Conservation (phyloP, 2,329 filamentous ascomycete species). For the Fusarium drepaniforme region DNA sequence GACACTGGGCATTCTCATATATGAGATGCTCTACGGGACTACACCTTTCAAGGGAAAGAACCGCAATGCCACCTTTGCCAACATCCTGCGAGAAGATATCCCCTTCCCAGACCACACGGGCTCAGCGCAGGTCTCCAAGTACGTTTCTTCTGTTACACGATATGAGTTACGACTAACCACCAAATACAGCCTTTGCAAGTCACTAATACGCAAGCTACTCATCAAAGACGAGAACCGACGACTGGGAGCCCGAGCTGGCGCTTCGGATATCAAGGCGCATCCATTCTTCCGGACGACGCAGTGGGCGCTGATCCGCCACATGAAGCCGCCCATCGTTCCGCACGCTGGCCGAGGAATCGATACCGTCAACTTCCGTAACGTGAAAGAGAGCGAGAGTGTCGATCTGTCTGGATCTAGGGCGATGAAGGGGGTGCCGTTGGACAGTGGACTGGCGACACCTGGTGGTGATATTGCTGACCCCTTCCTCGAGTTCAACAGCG, state of each 20-base stretch:
- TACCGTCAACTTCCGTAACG: conserved; percentile 96
- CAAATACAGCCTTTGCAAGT: conserved; percentile 87
- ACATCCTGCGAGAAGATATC: conserved; percentile 95
- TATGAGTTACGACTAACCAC: background rate
- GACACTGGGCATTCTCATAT: conserved; percentile 96
- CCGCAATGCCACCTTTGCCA: conserved; percentile 96
- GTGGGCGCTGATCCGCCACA: conserved; percentile 96
- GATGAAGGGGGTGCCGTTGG: conserved; percentile 82
- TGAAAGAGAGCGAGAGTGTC: conserved; percentile 96
- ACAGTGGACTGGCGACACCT: conserved; percentile 87
- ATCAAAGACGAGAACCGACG: conserved; percentile 98
- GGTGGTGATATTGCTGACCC: conserved; percentile 87
- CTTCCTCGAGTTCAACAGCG: conserved; percentile 98
- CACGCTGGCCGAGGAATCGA: conserved; percentile 91
- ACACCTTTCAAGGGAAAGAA: conserved; percentile 99
- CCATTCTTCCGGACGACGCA: conserved; percentile 96
- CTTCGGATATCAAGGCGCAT: conserved; percentile 95
- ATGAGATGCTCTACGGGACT: conserved; percentile 98
- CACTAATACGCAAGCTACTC: conserved; percentile 92
- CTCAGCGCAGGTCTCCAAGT: conserved; percentile 91
- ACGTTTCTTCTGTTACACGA: conserved; percentile 53
- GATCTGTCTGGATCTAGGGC: conserved; percentile 77
- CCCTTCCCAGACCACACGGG: conserved; percentile 93
- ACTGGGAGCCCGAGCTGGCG: conserved; percentile 92
- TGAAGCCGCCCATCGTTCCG: conserved; percentile 97